Percentiles rank a stretch among this genome's conserved stretches.
phyloP scores from a whole-genome alignment of 2,329 filamentous ascomycete species.

The Dissoconium aciculare region DNA sequence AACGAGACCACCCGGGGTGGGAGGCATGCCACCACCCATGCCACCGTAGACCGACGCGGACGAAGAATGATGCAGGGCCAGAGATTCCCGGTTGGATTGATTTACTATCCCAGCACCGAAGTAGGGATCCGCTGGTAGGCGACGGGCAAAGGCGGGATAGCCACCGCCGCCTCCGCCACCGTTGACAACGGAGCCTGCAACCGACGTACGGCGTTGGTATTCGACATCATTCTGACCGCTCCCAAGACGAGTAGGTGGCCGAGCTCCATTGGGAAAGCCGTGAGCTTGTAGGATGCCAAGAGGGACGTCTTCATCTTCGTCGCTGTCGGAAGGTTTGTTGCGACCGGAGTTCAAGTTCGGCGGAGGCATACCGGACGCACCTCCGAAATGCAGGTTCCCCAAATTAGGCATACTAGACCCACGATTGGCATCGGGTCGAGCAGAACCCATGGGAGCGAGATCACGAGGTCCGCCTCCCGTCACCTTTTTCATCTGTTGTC shows the following conservation, averaged over 20 bases:
- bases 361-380: constrained; percentile 16
- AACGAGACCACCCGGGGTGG: constrained; percentile 56
- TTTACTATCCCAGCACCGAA: constrained; percentile 64
- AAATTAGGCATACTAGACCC: constrained; percentile 28
- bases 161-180: constrained; percentile 32
- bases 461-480: constrained; percentile 54
- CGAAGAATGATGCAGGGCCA: constrained; percentile 44
- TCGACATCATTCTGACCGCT: constrained; percentile 38
- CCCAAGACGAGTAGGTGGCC: constrained; percentile 51
- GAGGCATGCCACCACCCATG: constrained; percentile 12
- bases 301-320: constrained; percentile 78
- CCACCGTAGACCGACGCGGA: constrained; percentile 24
- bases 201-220: constrained; percentile 37
- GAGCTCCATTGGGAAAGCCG: constrained; percentile 67
- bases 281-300: constrained; percentile 76
- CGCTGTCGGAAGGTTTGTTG: constrained; percentile 34
- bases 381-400: constrained; percentile 17
- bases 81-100: constrained; percentile 55
- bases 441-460: constrained; percentile 26
- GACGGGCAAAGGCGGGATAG: constrained; percentile 68
- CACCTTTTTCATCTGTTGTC: constrained; percentile 94
- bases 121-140: constrained; percentile 74
- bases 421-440: constrained; percentile 41
- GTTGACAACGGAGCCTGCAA: constrained; percentile 39
- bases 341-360: neutral